These are phyloP conservation scores for Apiospora rasikravindrae DNA, from an alignment of 2,329 filamentous ascomycete genomes.

Conservation along the genomic window DNA sequence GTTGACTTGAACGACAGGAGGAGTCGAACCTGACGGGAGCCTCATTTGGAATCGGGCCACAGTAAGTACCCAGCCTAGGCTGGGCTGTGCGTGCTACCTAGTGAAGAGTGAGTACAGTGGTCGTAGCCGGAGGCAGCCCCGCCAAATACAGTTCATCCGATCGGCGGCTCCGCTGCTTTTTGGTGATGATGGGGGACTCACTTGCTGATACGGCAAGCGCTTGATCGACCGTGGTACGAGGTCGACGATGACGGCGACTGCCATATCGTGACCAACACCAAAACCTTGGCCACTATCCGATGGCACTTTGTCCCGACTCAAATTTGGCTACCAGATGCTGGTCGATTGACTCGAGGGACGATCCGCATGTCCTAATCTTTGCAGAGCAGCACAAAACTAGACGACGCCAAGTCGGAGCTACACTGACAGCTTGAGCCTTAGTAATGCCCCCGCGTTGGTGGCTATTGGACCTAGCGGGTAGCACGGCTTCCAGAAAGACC, in stretches of 20 bases:
- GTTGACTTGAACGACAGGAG: background rate
- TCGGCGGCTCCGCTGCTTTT: background rate
- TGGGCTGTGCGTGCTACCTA: background rate
- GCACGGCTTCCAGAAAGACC: background rate
- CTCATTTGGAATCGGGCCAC: slow-evolving; percentile 1
- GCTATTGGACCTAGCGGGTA: slow-evolving; percentile 3
- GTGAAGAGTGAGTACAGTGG: background rate
- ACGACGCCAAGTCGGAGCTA: background rate
- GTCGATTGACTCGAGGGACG: background rate
- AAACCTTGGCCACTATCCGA: background rate
- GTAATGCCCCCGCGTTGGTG: background rate
- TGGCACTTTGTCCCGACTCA: background rate
- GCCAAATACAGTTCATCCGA: slow-evolving; percentile 14
- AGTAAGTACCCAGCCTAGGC: background rate
- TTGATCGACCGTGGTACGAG: background rate
- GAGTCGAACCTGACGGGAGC: background rate
- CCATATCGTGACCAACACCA: background rate
- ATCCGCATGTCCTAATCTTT: background rate
- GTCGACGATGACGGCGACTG: background rate
- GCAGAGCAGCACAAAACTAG: background rate
- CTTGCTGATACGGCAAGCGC: background rate
- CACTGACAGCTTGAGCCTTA: background rate
- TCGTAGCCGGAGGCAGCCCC: background rate
- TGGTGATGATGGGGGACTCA: background rate
- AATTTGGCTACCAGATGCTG: background rate